Base-by-base conservation (phyloP, 73 alveolate species). In the Stentor coeruleus region DNA sequence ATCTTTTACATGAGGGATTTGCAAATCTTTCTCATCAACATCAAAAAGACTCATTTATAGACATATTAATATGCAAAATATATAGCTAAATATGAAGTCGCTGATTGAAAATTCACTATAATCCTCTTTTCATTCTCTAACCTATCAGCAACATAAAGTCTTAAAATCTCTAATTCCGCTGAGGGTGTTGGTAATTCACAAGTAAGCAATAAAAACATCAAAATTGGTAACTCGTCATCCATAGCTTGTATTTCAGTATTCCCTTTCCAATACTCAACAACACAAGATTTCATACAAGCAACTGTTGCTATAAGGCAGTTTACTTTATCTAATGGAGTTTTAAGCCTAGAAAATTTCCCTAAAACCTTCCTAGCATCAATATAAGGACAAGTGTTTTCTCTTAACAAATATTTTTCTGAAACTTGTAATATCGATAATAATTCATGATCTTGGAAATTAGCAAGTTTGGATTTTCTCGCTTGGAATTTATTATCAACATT, bases 401-500 rank as follows among this genome's bases (percentile, higher is more conserved):
- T 37, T 35, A 75, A 39, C 72, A 31, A 26, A 38, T 20, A 75
- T 36, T 75, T 75, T 75, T 31, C 26, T n/a, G 26, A 26, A 75
- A 75, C 30, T 39, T 75, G 74, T 2, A 75, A 75, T 1, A 14
- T 37, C 39, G 33, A 30, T 2, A 75, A 38, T 14, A 75, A 14
- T 39, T 75, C 83, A 26, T 20, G 36, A 20, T 20, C 14, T 0
- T 66, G 26, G 2, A 66, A 26, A 20, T 66, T 31, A 1, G 37
- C n/a, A 66, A 66, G n/a, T 66, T 33, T 66, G 20, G 39, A 28
- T 2, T 31, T 49, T 73, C 85, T 90, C 57, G 86, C 91, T 35
- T 72, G 49, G 59, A 91, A 91, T 42, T 57, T 20, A 28, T 40
- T 38, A 37, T 91, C 96, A 14, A 66, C 85, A 15, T 58, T 86